Evolutionary conservation across 441 rosid genomes (phyloP).

Genomic region (Populus hybrid): DNA sequence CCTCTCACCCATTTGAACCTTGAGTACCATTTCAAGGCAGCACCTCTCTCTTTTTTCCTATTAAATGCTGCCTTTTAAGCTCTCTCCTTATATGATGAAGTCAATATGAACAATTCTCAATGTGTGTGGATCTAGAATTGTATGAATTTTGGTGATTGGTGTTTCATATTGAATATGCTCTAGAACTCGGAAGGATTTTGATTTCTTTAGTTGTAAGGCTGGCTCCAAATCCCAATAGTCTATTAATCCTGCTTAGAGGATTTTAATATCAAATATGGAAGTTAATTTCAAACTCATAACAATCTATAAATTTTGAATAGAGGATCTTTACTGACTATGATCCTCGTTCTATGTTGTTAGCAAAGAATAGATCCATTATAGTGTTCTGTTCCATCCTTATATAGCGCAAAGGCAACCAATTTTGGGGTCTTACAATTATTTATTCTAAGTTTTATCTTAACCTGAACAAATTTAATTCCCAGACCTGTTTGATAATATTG

Average conservation of each 20-base stretch:
- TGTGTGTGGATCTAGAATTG: neutral
- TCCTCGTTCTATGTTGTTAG: neutral
- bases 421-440: neutral
- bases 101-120: neutral
- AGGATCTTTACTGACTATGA: neutral
- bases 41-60: neutral
- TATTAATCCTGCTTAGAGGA: neutral
- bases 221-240: neutral
- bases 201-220: neutral
- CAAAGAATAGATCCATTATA: neutral
- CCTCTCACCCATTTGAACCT: neutral
- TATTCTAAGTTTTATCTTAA: neutral
- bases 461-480: neutral
- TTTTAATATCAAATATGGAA: neutral
- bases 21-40: neutral
- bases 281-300: neutral
- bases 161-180: neutral
- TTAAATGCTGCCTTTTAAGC: neutral
- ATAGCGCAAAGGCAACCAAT: neutral
- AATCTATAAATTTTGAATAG: neutral
- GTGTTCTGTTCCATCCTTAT: neutral
- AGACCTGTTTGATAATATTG: slow-evolving; percentile 4
- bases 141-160: neutral
- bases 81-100: neutral
- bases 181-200: neutral